These are phyloP conservation scores for Lichtheimia ornata DNA, from an alignment of 371 early-diverging fungal genomes.

Conservation along the genomic window DNA sequence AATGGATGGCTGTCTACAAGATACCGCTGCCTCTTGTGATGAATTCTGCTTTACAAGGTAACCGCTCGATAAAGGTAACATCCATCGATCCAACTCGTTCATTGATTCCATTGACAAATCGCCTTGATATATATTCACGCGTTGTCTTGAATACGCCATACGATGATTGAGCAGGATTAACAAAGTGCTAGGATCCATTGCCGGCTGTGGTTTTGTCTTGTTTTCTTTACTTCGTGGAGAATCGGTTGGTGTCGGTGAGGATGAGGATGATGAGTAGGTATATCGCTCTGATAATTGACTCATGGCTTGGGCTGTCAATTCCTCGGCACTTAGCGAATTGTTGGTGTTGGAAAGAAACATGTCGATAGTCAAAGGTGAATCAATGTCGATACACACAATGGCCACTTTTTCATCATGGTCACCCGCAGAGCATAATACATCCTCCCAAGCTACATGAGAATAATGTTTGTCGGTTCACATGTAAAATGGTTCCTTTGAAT, in stretches of 20 bases:
- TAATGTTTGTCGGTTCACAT: background rate
- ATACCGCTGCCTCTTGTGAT: background rate
- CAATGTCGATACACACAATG: conserved; percentile 54
- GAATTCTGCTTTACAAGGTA: conserved; percentile 31
- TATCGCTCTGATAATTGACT: conserved; percentile 5
- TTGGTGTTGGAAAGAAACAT: background rate
- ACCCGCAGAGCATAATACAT: conserved; percentile 18
- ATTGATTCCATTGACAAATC: conserved; percentile 16
- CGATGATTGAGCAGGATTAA: conserved; percentile 59
- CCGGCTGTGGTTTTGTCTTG: background rate
- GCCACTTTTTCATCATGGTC: conserved; percentile 35
- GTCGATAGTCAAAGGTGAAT: conserved; percentile 44
- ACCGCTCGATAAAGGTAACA: conserved; percentile 60
- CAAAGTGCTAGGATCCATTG: conserved; percentile 35
- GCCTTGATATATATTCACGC: conserved; percentile 38
- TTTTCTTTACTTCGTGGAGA: too few species aligned
- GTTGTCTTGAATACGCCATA: conserved; percentile 50
- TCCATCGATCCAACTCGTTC: conserved; percentile 42
- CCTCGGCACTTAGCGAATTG: background rate
- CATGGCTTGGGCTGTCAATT: background rate
- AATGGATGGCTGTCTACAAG: conserved; percentile 30
- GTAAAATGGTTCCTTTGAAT: background rate
- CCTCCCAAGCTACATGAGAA: conserved; percentile 25
- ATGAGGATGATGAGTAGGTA: conserved; percentile 1
- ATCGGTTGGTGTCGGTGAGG: background rate